phyloP scores from a whole-genome alignment of 148 eudicot species.

The Persicaria tinctoria region DNA sequence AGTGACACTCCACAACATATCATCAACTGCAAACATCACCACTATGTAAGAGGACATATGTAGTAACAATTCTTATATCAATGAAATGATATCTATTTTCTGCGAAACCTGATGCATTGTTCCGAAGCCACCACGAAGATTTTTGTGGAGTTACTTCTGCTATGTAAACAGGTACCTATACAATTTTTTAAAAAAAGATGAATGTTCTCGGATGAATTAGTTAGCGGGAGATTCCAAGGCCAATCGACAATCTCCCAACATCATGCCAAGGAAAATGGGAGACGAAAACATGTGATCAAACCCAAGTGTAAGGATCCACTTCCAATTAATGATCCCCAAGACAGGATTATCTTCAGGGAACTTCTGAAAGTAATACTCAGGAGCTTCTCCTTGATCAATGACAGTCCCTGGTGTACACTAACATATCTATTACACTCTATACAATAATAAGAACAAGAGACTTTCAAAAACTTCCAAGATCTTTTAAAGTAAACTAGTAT shows the following conservation, averaged over 20 bases:
- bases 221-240: not conserved
- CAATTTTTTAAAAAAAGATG: too few species aligned
- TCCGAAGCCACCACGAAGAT: too few species aligned
- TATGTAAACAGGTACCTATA: not conserved
- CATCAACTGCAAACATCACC: conserved; percentile 13
- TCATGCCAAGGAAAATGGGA: conserved; percentile 67
- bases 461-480: not conserved
- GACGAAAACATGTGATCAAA: conserved; percentile 97
- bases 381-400: conserved; percentile 87
- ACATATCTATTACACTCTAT: conserved; percentile 10
- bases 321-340: conserved; percentile 83
- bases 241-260: too few species aligned
- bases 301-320: conserved; percentile 75
- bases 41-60: too few species aligned
- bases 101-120: not conserved
- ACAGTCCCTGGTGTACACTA: conserved; percentile 42
- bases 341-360: conserved; percentile 84
- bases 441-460: not conserved
- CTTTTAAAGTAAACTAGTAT: not conserved
- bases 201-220: too few species aligned
- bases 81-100: not conserved
- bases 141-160: too few species aligned
- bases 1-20: too few species aligned
- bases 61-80: too few species aligned
- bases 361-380: conserved; percentile 71